Evolutionary conservation across 1,139 yeast genomes (phyloP).

Genomic region (Geotrichum phurueaensis): DNA sequence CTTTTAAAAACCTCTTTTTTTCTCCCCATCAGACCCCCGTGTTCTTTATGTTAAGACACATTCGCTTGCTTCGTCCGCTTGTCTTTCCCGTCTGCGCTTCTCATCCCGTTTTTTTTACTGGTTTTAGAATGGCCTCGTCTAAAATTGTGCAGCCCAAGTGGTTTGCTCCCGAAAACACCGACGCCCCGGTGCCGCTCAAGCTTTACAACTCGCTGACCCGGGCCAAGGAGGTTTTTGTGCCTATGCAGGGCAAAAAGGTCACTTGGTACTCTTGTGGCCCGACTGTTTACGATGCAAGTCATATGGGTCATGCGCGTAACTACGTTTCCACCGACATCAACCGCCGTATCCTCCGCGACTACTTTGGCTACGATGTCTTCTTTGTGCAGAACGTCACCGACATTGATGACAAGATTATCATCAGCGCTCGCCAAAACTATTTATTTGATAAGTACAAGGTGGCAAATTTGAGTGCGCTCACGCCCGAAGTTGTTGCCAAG

Average conservation of each 20-base stretch:
- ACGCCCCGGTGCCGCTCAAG: slow-evolving; percentile 35
- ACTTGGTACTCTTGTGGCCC: slow-evolving; percentile 99
- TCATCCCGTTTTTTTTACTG: background rate
- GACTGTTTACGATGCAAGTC: slow-evolving; percentile 94
- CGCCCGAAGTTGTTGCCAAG: slow-evolving; percentile 39
- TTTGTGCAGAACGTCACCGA: slow-evolving; percentile 97
- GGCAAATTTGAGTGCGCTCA: slow-evolving; percentile 31
- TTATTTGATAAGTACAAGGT: slow-evolving; percentile 56
- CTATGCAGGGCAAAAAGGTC: slow-evolving; percentile 54
- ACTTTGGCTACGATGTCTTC: slow-evolving; percentile 78
- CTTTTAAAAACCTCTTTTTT: background rate
- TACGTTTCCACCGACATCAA: slow-evolving; percentile 92
- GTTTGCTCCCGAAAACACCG: slow-evolving; percentile 34
- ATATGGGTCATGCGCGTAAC: slow-evolving; percentile 99
- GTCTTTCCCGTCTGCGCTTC: background rate
- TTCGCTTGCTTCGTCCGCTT: background rate
- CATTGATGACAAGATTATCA: slow-evolving; percentile 91
- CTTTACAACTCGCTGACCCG: slow-evolving; percentile 81
- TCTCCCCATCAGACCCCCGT: background rate
- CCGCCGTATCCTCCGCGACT: slow-evolving; percentile 79
- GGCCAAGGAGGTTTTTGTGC: slow-evolving; percentile 67
- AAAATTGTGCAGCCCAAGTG: slow-evolving; percentile 40
- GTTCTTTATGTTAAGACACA: slow-evolving; percentile 2
- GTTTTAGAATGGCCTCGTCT: slow-evolving; percentile 1
- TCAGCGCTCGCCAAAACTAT: slow-evolving; percentile 87